Conservation (phyloP, 164 flowering plant genomes). For the Buxus sempervirens region DNA sequence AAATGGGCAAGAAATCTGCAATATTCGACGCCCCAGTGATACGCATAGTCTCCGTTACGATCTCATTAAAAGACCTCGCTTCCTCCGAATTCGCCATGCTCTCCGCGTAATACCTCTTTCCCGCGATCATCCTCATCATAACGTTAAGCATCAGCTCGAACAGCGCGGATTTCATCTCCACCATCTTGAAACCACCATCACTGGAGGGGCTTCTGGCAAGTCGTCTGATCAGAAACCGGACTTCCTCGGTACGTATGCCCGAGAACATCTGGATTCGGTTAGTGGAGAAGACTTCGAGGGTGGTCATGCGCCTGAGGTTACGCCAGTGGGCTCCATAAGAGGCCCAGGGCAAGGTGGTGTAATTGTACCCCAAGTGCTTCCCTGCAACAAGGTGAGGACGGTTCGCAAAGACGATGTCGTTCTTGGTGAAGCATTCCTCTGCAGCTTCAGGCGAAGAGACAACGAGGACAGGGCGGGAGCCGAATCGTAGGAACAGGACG, state of each 20-base stretch:
- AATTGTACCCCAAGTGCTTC: constrained; percentile 13
- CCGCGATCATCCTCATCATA: constrained; percentile 1
- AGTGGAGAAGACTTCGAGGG: constrained; percentile 11
- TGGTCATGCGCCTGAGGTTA: constrained; percentile 11
- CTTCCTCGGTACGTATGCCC: constrained; percentile 2
- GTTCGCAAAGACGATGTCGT: constrained; percentile 22
- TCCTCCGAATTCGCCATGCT: not conserved
- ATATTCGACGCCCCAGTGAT: not conserved
- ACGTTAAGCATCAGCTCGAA: not conserved
- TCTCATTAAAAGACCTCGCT: not conserved
- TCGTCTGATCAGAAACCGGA: not conserved
- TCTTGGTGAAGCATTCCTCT: constrained; percentile 15
- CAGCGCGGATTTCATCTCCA: not conserved
- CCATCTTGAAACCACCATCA: not conserved
- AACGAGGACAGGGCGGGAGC: not conserved
- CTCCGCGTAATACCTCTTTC: not conserved
- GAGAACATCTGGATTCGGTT: not conserved
- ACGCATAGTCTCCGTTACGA: not conserved
- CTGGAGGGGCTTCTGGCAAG: not conserved
- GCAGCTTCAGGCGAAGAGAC: constrained; percentile 3
- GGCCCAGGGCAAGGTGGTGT: constrained; percentile 16
- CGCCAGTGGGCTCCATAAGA: constrained; percentile 18
- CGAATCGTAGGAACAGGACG: not conserved
- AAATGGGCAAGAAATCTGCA: not conserved
- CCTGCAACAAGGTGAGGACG: constrained; percentile 21